Conservation (phyloP, 108 stramenopile genomes). For the Skeletonema marinoi region DNA sequence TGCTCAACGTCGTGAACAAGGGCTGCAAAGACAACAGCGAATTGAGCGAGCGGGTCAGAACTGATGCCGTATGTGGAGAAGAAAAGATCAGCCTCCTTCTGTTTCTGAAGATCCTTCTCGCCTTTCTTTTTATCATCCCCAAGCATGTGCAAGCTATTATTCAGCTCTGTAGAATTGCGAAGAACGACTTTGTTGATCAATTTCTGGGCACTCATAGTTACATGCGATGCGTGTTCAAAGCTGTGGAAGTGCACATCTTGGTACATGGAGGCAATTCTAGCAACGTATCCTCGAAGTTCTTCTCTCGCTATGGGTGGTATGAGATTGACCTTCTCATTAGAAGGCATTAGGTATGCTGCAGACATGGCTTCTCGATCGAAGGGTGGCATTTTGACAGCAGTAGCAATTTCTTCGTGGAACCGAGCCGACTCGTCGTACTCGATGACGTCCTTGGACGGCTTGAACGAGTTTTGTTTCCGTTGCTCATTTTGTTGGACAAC, state of each 20-base stretch:
- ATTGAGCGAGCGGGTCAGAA: slow-evolving; percentile 10
- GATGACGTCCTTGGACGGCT: not conserved
- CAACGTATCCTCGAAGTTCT: slow-evolving; percentile 9
- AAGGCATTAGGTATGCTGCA: slow-evolving; percentile 6
- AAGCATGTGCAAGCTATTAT: not conserved
- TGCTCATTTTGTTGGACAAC: not conserved
- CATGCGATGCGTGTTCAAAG: slow-evolving; percentile 33
- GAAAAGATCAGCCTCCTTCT: slow-evolving; percentile 7
- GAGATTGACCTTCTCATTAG: slow-evolving; percentile 10
- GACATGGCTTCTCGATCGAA: slow-evolving; percentile 7
- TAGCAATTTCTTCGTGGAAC: slow-evolving; percentile 9
- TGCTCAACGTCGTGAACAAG: slow-evolving; percentile 61
- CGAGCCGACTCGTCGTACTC: not conserved
- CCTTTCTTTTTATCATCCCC: not conserved
- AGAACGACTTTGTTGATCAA: slow-evolving; percentile 16
- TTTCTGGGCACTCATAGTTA: slow-evolving; percentile 35
- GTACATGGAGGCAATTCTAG: slow-evolving; percentile 20
- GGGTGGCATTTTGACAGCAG: not conserved
- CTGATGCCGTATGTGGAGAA: slow-evolving; percentile 9
- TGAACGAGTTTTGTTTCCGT: not conserved
- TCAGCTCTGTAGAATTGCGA: slow-evolving; percentile 2
- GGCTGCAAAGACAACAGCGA: slow-evolving; percentile 47
- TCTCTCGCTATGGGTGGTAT: slow-evolving; percentile 5
- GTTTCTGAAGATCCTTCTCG: not conserved
- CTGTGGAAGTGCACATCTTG: slow-evolving; percentile 31